Evolutionary conservation across 192 early-diverging fungal genomes (phyloP).

Genomic region (Cladochytrium replicatum): DNA sequence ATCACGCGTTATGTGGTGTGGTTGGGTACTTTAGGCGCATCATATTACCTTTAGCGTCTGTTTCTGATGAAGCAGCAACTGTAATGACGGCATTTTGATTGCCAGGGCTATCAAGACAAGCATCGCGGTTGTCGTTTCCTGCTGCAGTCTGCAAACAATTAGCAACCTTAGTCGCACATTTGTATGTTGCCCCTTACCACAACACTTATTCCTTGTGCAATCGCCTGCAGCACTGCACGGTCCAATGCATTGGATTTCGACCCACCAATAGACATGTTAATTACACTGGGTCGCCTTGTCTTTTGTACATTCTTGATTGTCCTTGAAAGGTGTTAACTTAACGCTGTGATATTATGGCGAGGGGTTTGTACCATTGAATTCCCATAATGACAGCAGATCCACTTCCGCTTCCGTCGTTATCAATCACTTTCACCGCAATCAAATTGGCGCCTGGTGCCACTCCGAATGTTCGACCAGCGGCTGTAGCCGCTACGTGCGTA

Average conservation of each 20-base stretch:
- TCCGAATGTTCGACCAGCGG: constrained; percentile 35
- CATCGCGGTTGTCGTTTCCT: constrained; percentile 39
- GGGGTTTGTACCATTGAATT: constrained; percentile 12
- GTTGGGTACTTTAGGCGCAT: too few species aligned
- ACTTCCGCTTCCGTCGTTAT: constrained; percentile 31
- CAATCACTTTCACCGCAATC: constrained; percentile 45
- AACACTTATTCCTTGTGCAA: constrained; percentile 28
- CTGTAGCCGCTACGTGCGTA: constrained; percentile 38
- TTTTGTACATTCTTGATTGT: background rate
- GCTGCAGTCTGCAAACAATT: constrained; percentile 25
- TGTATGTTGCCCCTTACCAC: constrained; percentile 14
- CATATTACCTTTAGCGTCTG: constrained; percentile 1
- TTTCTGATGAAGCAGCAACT: constrained; percentile 4
- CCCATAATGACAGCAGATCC: constrained; percentile 34
- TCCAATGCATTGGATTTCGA: constrained; percentile 29
- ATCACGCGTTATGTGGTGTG: constrained; percentile 80
- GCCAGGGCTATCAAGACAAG: constrained; percentile 38
- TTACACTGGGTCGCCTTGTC: constrained; percentile 14
- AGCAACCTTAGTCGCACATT: background rate
- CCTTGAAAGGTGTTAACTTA: background rate
- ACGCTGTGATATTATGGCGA: background rate
- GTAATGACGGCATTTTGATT: constrained; percentile 18
- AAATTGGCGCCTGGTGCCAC: constrained; percentile 42
- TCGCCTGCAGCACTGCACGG: constrained; percentile 24
- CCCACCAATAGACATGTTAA: constrained; percentile 48